Conservation (phyloP, 305 asterid species). For the Petunia hybrid region DNA sequence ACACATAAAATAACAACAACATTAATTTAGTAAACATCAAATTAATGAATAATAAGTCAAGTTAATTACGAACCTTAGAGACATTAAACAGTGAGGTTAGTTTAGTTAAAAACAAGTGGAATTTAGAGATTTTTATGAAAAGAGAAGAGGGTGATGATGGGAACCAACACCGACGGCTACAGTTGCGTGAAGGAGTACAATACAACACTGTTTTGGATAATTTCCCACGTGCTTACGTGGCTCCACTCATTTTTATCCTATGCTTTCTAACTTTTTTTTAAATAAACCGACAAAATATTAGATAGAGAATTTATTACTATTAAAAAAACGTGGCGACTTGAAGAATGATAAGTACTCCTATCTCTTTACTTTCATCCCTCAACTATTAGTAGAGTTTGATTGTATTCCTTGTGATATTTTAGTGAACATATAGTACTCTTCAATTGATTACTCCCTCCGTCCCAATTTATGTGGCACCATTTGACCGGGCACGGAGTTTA, state of each 20-base stretch:
- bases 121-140: not conserved
- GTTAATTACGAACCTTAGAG: not conserved
- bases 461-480: no score
- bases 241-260: not conserved
- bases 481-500: no score
- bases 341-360: not conserved
- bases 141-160: not conserved
- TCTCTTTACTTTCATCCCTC: no score
- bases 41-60: not conserved
- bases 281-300: not conserved
- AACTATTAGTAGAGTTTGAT: no score
- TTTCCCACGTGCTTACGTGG: conserved; percentile 26
- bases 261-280: not conserved
- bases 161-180: conserved; percentile 25
- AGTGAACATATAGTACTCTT: no score
- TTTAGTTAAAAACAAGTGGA: not conserved
- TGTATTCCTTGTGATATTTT: no score
- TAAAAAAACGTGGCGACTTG: not conserved
- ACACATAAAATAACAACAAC: not conserved
- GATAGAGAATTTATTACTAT: not conserved
- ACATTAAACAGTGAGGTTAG: not conserved
- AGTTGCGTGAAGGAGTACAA: conserved; percentile 31
- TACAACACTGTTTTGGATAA: conserved; percentile 42
- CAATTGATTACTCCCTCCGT: no score
- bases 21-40: not conserved